These are phyloP conservation scores for Piloderma croceum DNA, from an alignment of 768 basidiomycete genomes.

Conservation along the genomic window DNA sequence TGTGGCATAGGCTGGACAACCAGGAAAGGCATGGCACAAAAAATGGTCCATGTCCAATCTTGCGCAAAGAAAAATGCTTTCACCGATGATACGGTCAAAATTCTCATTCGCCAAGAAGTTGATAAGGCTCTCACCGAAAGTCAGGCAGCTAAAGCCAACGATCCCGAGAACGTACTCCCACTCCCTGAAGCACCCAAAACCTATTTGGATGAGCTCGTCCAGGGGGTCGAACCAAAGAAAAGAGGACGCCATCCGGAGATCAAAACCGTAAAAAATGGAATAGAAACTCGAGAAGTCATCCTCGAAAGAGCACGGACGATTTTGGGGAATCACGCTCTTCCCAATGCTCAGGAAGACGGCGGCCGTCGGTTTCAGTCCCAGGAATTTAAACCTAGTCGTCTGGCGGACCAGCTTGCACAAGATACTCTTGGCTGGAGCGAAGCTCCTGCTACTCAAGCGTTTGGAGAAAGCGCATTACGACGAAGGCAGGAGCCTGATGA, in stretches of 20 bases:
- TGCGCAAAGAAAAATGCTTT: slow-evolving; percentile 62
- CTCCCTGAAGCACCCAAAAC: slow-evolving; percentile 31
- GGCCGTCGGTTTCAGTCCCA: too few relatives aligned
- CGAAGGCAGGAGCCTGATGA: neutral
- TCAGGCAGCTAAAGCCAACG: slow-evolving; percentile 13
- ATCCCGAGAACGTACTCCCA: slow-evolving; percentile 15
- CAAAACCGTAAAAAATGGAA: slow-evolving; percentile 42
- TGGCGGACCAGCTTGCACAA: too few relatives aligned
- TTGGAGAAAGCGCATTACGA: slow-evolving; percentile 35
- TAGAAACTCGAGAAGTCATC: slow-evolving; percentile 41
- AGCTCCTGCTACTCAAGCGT: slow-evolving; percentile 32
- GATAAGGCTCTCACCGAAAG: slow-evolving; percentile 15
- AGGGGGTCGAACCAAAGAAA: slow-evolving; percentile 42
- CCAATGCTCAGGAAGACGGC: neutral
- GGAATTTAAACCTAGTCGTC: too few relatives aligned
- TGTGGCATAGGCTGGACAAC: slow-evolving; percentile 68
- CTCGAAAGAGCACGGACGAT: slow-evolving; percentile 33
- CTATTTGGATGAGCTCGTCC: slow-evolving; percentile 50
- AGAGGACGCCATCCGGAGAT: slow-evolving; percentile 34
- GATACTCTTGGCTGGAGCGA: too few relatives aligned
- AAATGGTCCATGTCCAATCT: slow-evolving; percentile 57
- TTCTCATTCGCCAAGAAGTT: slow-evolving; percentile 48
- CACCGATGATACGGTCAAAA: slow-evolving; percentile 47
- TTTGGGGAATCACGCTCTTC: slow-evolving; percentile 16
- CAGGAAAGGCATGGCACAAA: slow-evolving; percentile 57